Evolutionary conservation across 768 basidiomycete species (phyloP).

Genomic region (Rubroboletus satanas): DNA sequence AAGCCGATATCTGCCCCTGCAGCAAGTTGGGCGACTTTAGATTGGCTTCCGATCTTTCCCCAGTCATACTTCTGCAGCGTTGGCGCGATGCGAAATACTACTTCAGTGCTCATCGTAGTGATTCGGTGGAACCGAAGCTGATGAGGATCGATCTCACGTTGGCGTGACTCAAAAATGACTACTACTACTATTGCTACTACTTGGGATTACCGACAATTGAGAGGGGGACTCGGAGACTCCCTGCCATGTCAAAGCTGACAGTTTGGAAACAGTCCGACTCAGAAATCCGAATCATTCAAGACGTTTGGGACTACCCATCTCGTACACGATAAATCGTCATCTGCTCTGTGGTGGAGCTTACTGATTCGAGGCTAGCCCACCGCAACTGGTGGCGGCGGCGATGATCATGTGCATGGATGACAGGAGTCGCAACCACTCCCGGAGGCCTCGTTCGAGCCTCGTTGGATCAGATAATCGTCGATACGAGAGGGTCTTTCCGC

Average conservation of each 20-base stretch:
- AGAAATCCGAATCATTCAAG: not conserved
- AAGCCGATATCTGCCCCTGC: conserved; percentile 59
- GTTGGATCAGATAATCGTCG: conserved; percentile 27
- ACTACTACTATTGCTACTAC: not conserved
- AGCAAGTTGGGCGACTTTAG: conserved; percentile 88
- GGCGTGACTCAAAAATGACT: not conserved
- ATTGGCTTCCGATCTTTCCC: conserved; percentile 79
- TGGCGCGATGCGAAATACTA: conserved; percentile 76
- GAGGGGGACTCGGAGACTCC: too few species aligned
- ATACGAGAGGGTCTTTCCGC: conserved; percentile 9
- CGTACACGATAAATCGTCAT: not conserved
- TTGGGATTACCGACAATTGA: not conserved
- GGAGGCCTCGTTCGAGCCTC: conserved; percentile 3
- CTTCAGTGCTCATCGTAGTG: conserved; percentile 25
- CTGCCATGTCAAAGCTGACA: not conserved
- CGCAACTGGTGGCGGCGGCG: not conserved
- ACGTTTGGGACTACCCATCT: not conserved
- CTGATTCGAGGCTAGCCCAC: not conserved
- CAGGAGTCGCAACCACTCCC: not conserved
- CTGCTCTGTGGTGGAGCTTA: not conserved
- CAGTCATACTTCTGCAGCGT: conserved; percentile 92
- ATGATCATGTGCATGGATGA: not conserved
- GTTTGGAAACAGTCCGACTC: not conserved
- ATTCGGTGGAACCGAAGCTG: not conserved
- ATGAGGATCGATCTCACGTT: not conserved